phyloP scores from a whole-genome alignment of 2,329 filamentous ascomycete genomes.

The Bertia moriformis region DNA sequence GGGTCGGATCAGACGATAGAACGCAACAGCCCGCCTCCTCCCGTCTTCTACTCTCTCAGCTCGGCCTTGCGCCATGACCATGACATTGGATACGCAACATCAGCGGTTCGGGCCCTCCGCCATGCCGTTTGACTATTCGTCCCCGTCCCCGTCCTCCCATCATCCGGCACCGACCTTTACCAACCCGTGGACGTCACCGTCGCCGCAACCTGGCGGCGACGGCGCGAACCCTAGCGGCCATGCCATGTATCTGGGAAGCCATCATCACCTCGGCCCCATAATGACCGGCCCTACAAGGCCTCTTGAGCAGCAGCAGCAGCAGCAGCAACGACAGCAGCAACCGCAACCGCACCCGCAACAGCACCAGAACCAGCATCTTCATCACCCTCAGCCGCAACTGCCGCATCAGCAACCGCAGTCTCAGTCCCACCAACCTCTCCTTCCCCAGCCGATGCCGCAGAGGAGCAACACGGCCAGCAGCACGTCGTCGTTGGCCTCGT shows the following conservation, averaged over 20 bases:
- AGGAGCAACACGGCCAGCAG: slow-evolving; percentile 14
- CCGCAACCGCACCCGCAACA: slow-evolving; percentile 6
- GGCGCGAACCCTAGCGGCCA: slow-evolving; percentile 32
- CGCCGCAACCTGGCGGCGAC: slow-evolving; percentile 25
- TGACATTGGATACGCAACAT: slow-evolving; percentile 84
- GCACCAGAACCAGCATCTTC: slow-evolving; percentile 48
- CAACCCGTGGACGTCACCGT: slow-evolving; percentile 67
- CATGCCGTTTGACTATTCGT: slow-evolving; percentile 60
- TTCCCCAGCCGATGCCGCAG: too few species aligned
- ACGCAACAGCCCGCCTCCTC: slow-evolving; percentile 9
- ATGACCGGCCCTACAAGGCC: slow-evolving; percentile 38
- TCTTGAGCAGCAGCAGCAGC: slow-evolving; percentile 28
- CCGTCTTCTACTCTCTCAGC: slow-evolving; percentile 3
- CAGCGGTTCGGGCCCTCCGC: slow-evolving; percentile 64
- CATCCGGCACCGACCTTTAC: slow-evolving; percentile 62
- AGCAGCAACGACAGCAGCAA: slow-evolving; percentile 6
- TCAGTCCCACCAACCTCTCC: too few species aligned
- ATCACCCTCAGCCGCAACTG: too few species aligned
- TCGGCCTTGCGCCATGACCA: slow-evolving; percentile 63
- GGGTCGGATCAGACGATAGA: too few species aligned
- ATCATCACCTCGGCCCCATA: slow-evolving; percentile 39
- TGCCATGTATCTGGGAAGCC: slow-evolving; percentile 46
- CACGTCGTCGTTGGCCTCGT: slow-evolving; percentile 52
- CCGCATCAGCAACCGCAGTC: too few species aligned
- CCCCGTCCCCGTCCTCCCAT: slow-evolving; percentile 30